Percentiles rank a stretch among this genome's conserved stretches.
Evolutionary conservation across 192 early-diverging fungal species (phyloP).

Genomic region (Kappamyces sp.): DNA sequence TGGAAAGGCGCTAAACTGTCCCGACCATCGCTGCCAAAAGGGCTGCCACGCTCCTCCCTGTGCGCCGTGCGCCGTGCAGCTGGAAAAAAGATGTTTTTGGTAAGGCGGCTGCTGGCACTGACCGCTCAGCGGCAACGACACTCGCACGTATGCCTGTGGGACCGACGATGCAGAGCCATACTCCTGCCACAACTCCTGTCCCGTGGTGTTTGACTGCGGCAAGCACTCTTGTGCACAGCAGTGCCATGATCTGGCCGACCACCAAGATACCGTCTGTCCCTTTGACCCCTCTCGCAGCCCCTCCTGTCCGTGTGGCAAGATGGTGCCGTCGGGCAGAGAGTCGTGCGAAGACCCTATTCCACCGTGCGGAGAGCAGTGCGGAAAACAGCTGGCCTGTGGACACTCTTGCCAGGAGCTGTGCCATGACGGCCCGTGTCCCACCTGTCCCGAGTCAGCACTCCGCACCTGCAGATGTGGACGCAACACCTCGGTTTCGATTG

Average conservation of each 20-base stretch:
- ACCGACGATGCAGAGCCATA: background rate
- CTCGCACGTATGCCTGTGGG: slow-evolving; percentile 25
- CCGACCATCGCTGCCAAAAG: slow-evolving; percentile 66
- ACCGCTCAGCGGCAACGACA: slow-evolving; percentile 21
- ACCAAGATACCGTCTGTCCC: slow-evolving; percentile 30
- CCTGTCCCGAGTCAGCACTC: slow-evolving; percentile 23
- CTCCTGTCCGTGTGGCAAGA: slow-evolving; percentile 32
- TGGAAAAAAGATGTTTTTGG: slow-evolving; percentile 22
- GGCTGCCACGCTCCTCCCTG: slow-evolving; percentile 77
- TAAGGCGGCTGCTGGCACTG: too few relatives aligned
- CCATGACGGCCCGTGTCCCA: slow-evolving; percentile 32
- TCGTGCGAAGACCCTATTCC: slow-evolving; percentile 32
- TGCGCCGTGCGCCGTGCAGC: slow-evolving; percentile 49
- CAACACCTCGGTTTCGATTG: background rate
- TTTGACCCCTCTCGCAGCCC: slow-evolving; percentile 31
- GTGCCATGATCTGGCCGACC: slow-evolving; percentile 26
- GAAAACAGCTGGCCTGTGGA: slow-evolving; percentile 32
- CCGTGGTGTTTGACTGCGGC: slow-evolving; percentile 29
- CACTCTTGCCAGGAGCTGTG: slow-evolving; percentile 33
- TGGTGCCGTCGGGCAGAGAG: slow-evolving; percentile 17
- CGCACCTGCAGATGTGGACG: slow-evolving; percentile 33
- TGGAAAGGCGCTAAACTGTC: slow-evolving; percentile 71
- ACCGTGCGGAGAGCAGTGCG: slow-evolving; percentile 32
- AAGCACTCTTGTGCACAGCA: slow-evolving; percentile 27
- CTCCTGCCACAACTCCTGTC: slow-evolving; percentile 30